These are phyloP conservation scores for Pythium aristosporum DNA, from an alignment of 352 stramenopile species.

Conservation along the genomic window DNA sequence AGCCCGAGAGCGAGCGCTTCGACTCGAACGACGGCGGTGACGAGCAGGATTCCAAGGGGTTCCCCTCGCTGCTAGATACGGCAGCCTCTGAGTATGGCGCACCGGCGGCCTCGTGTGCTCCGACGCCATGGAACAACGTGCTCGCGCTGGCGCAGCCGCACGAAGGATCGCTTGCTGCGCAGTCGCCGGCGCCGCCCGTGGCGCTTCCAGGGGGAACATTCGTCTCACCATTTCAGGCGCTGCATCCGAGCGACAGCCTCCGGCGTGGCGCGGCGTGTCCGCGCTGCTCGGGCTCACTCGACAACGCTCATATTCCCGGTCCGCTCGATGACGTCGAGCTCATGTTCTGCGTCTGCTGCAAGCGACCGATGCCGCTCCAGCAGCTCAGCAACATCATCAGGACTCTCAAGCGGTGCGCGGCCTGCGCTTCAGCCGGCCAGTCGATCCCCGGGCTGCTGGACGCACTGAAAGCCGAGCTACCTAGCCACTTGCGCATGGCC, in stretches of 20 bases:
- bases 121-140: constrained; percentile 15
- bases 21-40: constrained; percentile 5
- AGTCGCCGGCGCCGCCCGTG: neutral
- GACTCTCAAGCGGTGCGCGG: neutral
- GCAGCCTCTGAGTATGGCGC: too few relatives aligned
- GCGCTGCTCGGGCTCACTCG: neutral
- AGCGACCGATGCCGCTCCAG: neutral
- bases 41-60: neutral
- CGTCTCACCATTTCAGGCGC: constrained; percentile 14
- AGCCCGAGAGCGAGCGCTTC: constrained; percentile 21
- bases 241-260: neutral
- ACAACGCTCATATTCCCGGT: neutral
- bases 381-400: too few relatives aligned
- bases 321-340: neutral
- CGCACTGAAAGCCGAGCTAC: neutral
- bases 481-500: neutral
- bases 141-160: neutral
- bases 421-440: neutral
- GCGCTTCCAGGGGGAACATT: constrained; percentile 1
- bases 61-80: too few relatives aligned
- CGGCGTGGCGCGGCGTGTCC: neutral
- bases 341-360: neutral
- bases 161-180: neutral
- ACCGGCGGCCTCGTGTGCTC: neutral
- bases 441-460: neutral